phyloP scores from a whole-genome alignment of 345 rosid genomes.

The Geranium rotundifolium region DNA sequence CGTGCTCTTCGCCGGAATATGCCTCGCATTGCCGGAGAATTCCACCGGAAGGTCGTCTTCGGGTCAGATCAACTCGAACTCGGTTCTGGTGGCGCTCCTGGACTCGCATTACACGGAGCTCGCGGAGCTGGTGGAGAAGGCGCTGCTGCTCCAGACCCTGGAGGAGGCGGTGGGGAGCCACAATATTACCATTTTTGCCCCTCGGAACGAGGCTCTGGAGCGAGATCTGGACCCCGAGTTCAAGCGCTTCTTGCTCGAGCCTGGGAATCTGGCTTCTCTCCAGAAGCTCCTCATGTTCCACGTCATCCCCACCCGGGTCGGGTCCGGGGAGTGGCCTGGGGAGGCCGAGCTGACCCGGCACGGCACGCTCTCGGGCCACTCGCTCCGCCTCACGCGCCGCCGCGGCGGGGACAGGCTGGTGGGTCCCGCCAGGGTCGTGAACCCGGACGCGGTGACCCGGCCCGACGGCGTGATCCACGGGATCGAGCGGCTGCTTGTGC shows the following conservation, averaged over 20 bases:
- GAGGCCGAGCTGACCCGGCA: conserved; percentile 3
- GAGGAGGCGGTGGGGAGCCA: conserved; percentile 34
- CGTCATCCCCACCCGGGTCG: conserved; percentile 23
- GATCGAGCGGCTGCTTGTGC: conserved; percentile 32
- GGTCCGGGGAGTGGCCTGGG: conserved; percentile 19
- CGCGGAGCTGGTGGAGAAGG: conserved; percentile 46
- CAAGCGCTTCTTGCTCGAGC: conserved; percentile 48
- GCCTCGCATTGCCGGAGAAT: conserved; percentile 13
- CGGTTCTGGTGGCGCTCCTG: conserved; percentile 45
- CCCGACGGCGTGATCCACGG: conserved; percentile 53
- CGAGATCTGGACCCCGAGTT: conserved; percentile 43
- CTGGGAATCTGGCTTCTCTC: conserved; percentile 33
- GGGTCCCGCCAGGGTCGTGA: conserved; percentile 23
- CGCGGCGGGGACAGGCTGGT: conserved; percentile 11
- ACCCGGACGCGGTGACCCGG: conserved; percentile 27
- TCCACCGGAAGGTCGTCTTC: not conserved
- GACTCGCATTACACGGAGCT: conserved; percentile 50
- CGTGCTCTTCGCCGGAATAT: conserved; percentile 6
- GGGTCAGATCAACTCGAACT: conserved; percentile 39
- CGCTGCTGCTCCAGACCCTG: conserved; percentile 36
- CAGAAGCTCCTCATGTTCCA: conserved; percentile 36
- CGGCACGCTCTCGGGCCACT: conserved; percentile 13
- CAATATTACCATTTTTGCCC: conserved; percentile 51
- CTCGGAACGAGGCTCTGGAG: conserved; percentile 34
- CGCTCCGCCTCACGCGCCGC: conserved; percentile 7